A percentile compares a stretch with the other conserved stretches of the same genome.
These are phyloP conservation scores for Pythium guiyangense DNA, from an alignment of 352 stramenopile species.

Conservation along the genomic window DNA sequence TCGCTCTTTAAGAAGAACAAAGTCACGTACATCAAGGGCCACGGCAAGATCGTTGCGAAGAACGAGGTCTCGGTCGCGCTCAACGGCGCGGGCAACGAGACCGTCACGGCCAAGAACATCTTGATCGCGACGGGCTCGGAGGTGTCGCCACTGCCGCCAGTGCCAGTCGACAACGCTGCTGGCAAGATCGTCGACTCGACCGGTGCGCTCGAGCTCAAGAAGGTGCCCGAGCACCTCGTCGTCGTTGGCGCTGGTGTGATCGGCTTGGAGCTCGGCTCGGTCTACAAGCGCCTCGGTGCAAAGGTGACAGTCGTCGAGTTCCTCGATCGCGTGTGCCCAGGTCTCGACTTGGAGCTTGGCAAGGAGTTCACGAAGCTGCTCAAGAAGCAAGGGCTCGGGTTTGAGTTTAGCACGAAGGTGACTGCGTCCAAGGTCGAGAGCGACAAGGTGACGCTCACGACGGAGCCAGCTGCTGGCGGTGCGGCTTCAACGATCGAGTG, in stretches of 20 bases:
- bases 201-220: constrained; percentile 91
- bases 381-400: constrained; percentile 99
- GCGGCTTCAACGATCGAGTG: constrained; percentile 56
- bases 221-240: constrained; percentile 94
- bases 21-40: constrained; percentile 97
- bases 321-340: constrained; percentile 91
- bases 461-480: constrained; percentile 83
- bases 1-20: constrained; percentile 99
- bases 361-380: constrained; percentile 97
- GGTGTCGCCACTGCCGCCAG: constrained; percentile 91
- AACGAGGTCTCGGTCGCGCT: constrained; percentile 92
- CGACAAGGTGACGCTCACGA: constrained; percentile 94
- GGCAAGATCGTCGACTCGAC: constrained; percentile 99
- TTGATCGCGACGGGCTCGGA: constrained; percentile 89
- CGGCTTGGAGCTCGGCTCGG: constrained; percentile 97
- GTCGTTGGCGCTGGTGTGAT: constrained; percentile 98
- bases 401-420: constrained; percentile 98
- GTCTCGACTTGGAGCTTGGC: constrained; percentile 93
- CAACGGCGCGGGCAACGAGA: constrained; percentile 89
- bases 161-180: constrained; percentile 95
- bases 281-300: constrained; percentile 95
- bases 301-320: constrained; percentile 99
- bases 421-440: constrained; percentile 88
- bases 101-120: constrained; percentile 97
- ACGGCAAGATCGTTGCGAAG: constrained; percentile 90